Conservation (phyloP, 2,329 filamentous ascomycete genomes). For the Nothopassalora personata region DNA sequence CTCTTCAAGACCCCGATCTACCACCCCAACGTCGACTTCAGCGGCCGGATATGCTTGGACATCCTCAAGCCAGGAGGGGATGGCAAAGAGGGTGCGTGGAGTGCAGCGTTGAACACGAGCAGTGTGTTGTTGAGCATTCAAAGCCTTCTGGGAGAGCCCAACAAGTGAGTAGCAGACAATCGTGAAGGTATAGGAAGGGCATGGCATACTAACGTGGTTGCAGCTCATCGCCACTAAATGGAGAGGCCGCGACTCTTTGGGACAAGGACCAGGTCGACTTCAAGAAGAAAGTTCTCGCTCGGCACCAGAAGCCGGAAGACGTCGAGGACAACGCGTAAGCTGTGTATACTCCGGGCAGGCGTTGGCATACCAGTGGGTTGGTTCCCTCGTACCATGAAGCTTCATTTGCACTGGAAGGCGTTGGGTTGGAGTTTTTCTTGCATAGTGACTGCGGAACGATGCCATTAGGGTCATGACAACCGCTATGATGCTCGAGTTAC, state of each 20-base stretch:
- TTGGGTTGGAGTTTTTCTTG: neutral
- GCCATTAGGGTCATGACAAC: neutral
- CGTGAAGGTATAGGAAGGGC: neutral
- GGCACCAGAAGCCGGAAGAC: constrained; percentile 49
- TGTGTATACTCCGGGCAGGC: constrained; percentile 27
- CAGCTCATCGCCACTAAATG: constrained; percentile 89
- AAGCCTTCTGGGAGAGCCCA: constrained; percentile 91
- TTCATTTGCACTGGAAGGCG: neutral
- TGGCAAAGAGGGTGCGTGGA: constrained; percentile 74
- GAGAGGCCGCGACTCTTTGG: constrained; percentile 93
- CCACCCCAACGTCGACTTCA: constrained; percentile 98
- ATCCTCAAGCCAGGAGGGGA: constrained; percentile 65
- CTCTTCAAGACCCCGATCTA: constrained; percentile 99
- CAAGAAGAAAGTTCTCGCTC: constrained; percentile 65
- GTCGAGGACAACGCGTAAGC: constrained; percentile 38
- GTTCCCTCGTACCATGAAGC: neutral
- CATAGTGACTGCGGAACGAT: neutral
- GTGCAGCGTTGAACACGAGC: constrained; percentile 92
- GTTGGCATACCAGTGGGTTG: neutral
- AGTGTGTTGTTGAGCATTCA: constrained; percentile 89
- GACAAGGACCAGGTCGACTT: constrained; percentile 82
- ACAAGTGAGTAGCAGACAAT: constrained; percentile 67
- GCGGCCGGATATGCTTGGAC: constrained; percentile 91
- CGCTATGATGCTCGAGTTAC: neutral
- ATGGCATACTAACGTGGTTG: constrained; percentile 9